These are phyloP conservation scores for Ogataea dorogensis DNA, from an alignment of 805 yeast species.

Conservation along the genomic window DNA sequence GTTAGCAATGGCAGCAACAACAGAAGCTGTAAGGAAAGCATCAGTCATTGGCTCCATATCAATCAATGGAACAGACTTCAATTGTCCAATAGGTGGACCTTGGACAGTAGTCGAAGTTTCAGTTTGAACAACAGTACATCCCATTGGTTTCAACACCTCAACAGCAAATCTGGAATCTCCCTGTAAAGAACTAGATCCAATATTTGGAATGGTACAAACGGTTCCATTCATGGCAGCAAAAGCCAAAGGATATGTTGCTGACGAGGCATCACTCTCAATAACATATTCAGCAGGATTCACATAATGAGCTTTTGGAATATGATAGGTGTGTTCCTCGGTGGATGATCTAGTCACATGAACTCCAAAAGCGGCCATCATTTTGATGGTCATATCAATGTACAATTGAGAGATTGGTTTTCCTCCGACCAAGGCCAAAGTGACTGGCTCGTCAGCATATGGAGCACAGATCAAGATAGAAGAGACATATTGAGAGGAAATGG, in stretches of 20 bases:
- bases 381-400: slow-evolving; percentile 95
- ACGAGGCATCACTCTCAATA: slow-evolving; percentile 94
- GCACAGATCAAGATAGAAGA: slow-evolving; percentile 97
- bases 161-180: slow-evolving; percentile 97
- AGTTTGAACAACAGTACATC: slow-evolving; percentile 83
- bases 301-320: slow-evolving; percentile 83
- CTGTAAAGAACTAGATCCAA: slow-evolving; percentile 87
- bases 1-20: slow-evolving; percentile 86
- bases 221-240: slow-evolving; percentile 96
- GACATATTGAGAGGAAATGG: slow-evolving; percentile 95
- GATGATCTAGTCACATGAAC: slow-evolving; percentile 66
- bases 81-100: slow-evolving; percentile 73
- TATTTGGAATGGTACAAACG: slow-evolving; percentile 88
- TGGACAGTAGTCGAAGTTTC: slow-evolving; percentile 85
- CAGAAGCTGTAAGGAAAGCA: slow-evolving; percentile 95
- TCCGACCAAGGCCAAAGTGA: slow-evolving; percentile 84
- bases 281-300: slow-evolving; percentile 80
- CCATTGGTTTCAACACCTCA: slow-evolving; percentile 93
- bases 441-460: slow-evolving; percentile 88
- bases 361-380: slow-evolving; percentile 92
- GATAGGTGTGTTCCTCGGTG: slow-evolving; percentile 79
- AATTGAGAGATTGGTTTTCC: slow-evolving; percentile 96
- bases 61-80: slow-evolving; percentile 69
- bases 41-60: slow-evolving; percentile 99
- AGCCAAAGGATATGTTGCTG: slow-evolving; percentile 97